Conservation (phyloP, 2,329 filamentous ascomycete genomes). For the Neonectria faginata region DNA sequence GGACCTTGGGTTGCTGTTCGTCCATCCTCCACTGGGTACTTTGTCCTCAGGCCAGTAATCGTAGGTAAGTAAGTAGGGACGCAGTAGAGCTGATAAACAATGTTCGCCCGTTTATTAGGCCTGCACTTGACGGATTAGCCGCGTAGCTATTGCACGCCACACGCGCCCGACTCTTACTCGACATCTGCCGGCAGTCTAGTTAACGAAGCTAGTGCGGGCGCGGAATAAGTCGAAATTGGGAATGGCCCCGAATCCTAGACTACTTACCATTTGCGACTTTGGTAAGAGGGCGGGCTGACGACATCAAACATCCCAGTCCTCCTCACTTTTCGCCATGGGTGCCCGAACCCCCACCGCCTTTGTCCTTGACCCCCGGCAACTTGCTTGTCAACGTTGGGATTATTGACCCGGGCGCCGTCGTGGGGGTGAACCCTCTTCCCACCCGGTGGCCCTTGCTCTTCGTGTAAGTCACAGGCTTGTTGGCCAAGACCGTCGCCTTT, state of each 20-base stretch:
- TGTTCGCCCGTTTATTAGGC: neutral
- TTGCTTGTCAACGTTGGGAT: conserved; percentile 20
- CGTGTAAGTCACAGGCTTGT: conserved; percentile 58
- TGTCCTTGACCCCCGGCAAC: conserved; percentile 12
- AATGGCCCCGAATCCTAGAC: conserved; percentile 4
- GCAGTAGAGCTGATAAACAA: neutral
- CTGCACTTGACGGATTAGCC: neutral
- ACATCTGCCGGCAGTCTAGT: neutral
- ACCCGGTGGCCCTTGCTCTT: conserved; percentile 37
- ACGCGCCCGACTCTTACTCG: conserved; percentile 14
- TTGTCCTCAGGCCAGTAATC: too few species aligned
- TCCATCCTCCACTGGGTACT: neutral
- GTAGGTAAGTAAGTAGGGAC: too few species aligned
- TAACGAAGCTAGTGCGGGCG: conserved; percentile 14
- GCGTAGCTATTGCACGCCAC: neutral
- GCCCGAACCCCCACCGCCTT: conserved; percentile 30
- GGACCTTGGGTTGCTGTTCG: neutral
- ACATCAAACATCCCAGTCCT: conserved; percentile 23
- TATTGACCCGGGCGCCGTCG: conserved; percentile 1
- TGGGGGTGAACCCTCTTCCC: conserved; percentile 22
- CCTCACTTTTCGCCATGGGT: conserved; percentile 19
- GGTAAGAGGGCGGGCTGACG: neutral
- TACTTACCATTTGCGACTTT: conserved; percentile 4
- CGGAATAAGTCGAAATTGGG: conserved; percentile 20
- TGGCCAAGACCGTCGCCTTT: conserved; percentile 60